Evolutionary conservation across 805 yeast species (phyloP).

Genomic region (Barnettozyma wickerhamii): DNA sequence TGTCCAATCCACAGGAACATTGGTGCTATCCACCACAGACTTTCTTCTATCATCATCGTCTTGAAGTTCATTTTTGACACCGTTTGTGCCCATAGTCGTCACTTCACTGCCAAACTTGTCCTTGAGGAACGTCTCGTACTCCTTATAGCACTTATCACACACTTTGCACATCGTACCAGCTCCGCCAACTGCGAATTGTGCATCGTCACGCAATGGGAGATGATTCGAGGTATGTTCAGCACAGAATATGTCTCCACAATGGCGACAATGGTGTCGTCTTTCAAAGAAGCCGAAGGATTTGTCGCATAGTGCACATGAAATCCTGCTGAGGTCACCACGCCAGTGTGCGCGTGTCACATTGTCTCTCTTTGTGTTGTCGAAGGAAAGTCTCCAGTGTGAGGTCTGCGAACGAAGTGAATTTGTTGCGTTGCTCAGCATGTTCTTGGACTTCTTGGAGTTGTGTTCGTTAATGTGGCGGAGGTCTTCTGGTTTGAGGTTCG

Average conservation of each 20-base stretch:
- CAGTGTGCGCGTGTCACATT: slow-evolving; percentile 53
- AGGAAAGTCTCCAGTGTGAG: slow-evolving; percentile 22
- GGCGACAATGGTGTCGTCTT: slow-evolving; percentile 79
- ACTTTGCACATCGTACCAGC: slow-evolving; percentile 65
- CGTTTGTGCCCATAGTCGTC: too few relatives aligned
- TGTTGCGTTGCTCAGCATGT: slow-evolving; percentile 22
- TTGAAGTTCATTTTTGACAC: too few relatives aligned
- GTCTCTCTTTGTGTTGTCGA: slow-evolving; percentile 25
- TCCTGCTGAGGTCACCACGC: slow-evolving; percentile 65
- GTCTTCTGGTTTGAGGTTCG: slow-evolving; percentile 40
- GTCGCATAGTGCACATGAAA: slow-evolving; percentile 64
- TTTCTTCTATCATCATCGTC: slow-evolving; percentile 27
- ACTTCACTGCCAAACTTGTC: slow-evolving; percentile 17
- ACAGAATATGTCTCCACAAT: slow-evolving; percentile 80
- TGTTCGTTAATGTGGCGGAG: slow-evolving; percentile 27
- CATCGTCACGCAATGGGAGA: slow-evolving; percentile 50
- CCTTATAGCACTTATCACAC: slow-evolving; percentile 61
- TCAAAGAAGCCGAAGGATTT: slow-evolving; percentile 71
- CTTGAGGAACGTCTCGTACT: slow-evolving; percentile 49
- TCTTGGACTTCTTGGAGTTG: slow-evolving; percentile 20
- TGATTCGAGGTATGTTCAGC: slow-evolving; percentile 58
- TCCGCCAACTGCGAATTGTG: slow-evolving; percentile 65
- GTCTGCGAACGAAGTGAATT: slow-evolving; percentile 25
- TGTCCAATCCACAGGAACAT: slow-evolving; percentile 69
- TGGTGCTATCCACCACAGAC: slow-evolving; percentile 29